These are phyloP conservation scores for Epichloe typhina DNA, from an alignment of 2,329 filamentous ascomycete genomes.

Conservation along the genomic window DNA sequence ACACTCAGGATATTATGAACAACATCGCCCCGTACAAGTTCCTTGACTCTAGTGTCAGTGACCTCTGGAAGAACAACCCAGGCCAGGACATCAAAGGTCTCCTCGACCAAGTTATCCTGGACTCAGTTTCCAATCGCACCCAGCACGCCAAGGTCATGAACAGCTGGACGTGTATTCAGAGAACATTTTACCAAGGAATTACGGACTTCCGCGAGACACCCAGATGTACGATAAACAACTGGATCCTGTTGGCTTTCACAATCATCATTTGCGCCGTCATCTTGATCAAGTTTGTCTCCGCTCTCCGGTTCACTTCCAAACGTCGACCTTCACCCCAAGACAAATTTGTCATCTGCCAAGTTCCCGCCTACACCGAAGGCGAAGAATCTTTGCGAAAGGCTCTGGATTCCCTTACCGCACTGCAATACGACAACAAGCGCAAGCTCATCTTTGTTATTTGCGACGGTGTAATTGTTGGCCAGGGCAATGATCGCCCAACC, in stretches of 20 bases:
- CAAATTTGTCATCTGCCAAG: slow-evolving; percentile 97
- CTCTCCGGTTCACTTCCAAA: slow-evolving; percentile 87
- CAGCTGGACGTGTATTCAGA: slow-evolving; percentile 68
- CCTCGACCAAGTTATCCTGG: slow-evolving; percentile 42
- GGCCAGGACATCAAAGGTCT: slow-evolving; percentile 63
- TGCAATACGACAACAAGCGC: slow-evolving; percentile 96
- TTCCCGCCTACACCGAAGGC: slow-evolving; percentile 94
- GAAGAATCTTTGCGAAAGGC: slow-evolving; percentile 91
- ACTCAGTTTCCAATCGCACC: slow-evolving; percentile 37
- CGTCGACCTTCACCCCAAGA: slow-evolving; percentile 80
- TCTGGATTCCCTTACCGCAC: slow-evolving; percentile 81
- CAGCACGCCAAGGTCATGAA: slow-evolving; percentile 40
- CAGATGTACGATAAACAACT: slow-evolving; percentile 79
- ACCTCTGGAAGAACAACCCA: slow-evolving; percentile 59
- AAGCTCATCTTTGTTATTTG: slow-evolving; percentile 95
- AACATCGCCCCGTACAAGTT: slow-evolving; percentile 51
- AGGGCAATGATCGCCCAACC: slow-evolving; percentile 89
- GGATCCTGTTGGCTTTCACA: slow-evolving; percentile 78
- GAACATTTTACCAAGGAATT: slow-evolving; percentile 70
- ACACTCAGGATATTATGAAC: slow-evolving; percentile 51
- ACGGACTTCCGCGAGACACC: slow-evolving; percentile 70
- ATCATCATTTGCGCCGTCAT: slow-evolving; percentile 72
- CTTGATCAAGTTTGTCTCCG: slow-evolving; percentile 77
- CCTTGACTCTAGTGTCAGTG: slow-evolving; percentile 53
- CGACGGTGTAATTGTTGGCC: slow-evolving; percentile 92